Evolutionary conservation across 2,329 filamentous ascomycete species (phyloP), one percentile per base, ranked within the genome.

Genomic region (Fusarium nanum): DNA sequence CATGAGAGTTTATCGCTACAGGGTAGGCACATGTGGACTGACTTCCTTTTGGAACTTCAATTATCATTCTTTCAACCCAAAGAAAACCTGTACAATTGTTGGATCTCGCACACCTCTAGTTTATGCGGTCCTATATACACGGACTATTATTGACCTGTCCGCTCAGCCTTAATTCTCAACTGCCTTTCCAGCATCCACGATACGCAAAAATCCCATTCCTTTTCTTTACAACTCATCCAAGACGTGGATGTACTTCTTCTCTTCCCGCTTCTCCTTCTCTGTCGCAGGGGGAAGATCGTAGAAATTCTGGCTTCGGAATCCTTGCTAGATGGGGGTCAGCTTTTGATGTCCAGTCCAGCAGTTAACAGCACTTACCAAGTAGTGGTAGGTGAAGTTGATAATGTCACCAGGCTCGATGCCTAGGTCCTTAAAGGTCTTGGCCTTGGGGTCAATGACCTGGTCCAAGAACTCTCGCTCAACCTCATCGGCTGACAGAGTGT

Each of bases 241-340:
- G 67, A 99, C 94, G 81, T 99, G 96, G 80, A 98, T 84, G 81
- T 97, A 99, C 86, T 98, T 96, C 88, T 91, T 96, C 83, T 98
- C 94, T 81, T 98, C 94, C 76, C 88, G 87, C 87, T 91, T 96
- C 87, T 99, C 96, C 81, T 92, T 92, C 84, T 98, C 95, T 34
- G 95, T 98, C 77, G 95, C 91, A 50, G 96, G 95, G 53, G 96
- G 96, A 73, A 98, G 87, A 79, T 99, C 95, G 82, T 97, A 97
- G 88, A 91, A 96, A 76, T 90, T 88, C 61, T 92, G 88, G 82
- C 92, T 95, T 79, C 96, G 92, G 86, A 93, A 98, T 80, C 90
- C 92, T 92, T 97, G 92, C 93, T 95, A 75, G 72, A 73, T 45
- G 30, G 60, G 20, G 54, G 63, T 72, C 34, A 73, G 45, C 28